Conservation (phyloP, 2,329 filamentous ascomycete species). For the Simplicillium sp. region DNA sequence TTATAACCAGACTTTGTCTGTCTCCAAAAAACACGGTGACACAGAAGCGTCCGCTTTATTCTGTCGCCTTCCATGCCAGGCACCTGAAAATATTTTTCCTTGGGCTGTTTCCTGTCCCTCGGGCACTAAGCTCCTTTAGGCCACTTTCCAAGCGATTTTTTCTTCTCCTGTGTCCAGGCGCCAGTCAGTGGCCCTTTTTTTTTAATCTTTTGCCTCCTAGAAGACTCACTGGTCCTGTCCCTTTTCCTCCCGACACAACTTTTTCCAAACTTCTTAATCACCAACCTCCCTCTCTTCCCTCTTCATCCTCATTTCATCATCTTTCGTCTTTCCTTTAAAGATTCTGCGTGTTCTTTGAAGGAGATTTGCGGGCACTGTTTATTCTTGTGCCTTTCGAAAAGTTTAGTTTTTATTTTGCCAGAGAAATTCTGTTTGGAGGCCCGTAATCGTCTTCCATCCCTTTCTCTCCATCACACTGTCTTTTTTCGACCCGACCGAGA, state of each 20-base stretch:
- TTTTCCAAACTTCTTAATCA: constrained; percentile 17
- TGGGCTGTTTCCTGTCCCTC: not conserved
- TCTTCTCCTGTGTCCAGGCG: constrained; percentile 1
- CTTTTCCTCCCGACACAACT: constrained; percentile 16
- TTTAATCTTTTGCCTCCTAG: constrained; percentile 19
- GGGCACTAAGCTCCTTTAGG: constrained; percentile 8
- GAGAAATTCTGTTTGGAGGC: constrained; percentile 10
- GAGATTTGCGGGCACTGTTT: constrained; percentile 22
- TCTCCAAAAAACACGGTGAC: too few species aligned
- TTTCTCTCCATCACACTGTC: not conserved
- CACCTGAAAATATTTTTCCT: not conserved
- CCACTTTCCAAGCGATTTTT: constrained; percentile 4
- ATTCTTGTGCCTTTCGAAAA: constrained; percentile 21
- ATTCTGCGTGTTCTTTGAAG: constrained; percentile 33
- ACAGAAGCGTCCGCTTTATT: too few species aligned
- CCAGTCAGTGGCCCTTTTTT: constrained; percentile 12
- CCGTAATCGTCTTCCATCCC: not conserved
- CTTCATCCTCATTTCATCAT: constrained; percentile 11
- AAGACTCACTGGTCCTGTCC: constrained; percentile 7
- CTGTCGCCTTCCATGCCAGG: too few species aligned
- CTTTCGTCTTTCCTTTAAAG: constrained; percentile 38
- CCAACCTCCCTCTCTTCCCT: constrained; percentile 20
- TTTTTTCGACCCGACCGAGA: too few species aligned
- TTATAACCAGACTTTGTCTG: too few species aligned
- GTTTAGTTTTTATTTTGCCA: constrained; percentile 11